phyloP scores from a whole-genome alignment of 306 rosid genomes.

The Quillaja saponaria region DNA sequence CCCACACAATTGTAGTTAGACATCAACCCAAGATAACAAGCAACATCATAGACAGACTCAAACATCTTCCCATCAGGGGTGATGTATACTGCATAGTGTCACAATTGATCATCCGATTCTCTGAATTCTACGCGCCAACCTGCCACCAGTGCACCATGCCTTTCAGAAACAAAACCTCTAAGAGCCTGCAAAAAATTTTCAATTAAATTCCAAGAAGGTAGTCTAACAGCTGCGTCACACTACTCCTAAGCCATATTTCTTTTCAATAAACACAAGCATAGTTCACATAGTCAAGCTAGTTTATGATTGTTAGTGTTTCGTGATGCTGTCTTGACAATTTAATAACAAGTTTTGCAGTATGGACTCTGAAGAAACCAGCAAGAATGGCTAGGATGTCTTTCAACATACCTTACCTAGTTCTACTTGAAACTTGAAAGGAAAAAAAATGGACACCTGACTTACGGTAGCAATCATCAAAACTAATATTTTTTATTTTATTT shows the following conservation, averaged over 20 bases:
- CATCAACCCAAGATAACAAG: conserved; percentile 77
- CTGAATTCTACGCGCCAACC: conserved; percentile 96
- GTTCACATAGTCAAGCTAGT: no score
- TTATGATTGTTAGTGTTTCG: no score
- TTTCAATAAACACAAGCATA: no score
- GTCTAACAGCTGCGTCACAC: conserved; percentile 48
- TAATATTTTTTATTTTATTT: no score
- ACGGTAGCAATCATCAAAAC: no score
- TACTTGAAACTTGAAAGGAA: no score
- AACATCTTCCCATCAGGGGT: conserved; percentile 96
- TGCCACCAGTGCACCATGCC: conserved; percentile 85
- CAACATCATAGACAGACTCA: conserved; percentile 94
- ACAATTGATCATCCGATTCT: conserved; percentile 56
- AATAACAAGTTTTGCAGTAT: no score
- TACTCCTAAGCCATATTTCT: conserved; percentile 57
- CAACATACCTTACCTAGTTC: no score
- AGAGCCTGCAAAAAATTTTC: conserved; percentile 85
- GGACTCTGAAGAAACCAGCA: neutral
- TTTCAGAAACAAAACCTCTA: conserved; percentile 78
- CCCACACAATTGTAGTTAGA: conserved; percentile 58
- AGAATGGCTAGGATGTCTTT: neutral
- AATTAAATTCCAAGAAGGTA: conserved; percentile 50
- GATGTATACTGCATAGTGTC: conserved; percentile 82
- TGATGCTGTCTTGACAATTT: no score
- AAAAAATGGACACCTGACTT: no score